Conservation (phyloP, 345 rosid genomes). For the Cardamine chenopodiifolia region DNA sequence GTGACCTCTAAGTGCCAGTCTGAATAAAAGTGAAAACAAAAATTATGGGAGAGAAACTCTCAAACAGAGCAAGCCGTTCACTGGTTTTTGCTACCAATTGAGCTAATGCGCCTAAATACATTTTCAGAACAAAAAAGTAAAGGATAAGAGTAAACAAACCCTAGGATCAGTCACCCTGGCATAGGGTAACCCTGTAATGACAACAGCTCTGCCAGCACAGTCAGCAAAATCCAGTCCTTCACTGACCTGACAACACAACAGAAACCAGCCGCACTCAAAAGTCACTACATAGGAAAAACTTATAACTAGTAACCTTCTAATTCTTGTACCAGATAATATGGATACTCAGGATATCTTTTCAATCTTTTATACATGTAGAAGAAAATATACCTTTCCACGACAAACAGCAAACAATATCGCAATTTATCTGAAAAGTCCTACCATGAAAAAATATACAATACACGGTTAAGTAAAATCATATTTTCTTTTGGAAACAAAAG, state of each 20-base stretch:
- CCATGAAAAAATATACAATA: conserved; percentile 22
- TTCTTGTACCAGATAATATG: conserved; percentile 5
- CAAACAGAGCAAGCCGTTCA: conserved; percentile 8
- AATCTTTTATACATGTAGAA: conserved; percentile 7
- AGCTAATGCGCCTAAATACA: conserved; percentile 20
- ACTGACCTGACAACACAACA: conserved; percentile 71
- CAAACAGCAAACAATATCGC: conserved; percentile 94
- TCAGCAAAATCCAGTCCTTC: conserved; percentile 99
- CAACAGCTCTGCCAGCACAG: conserved; percentile 95
- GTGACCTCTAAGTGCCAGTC: conserved; percentile 14
- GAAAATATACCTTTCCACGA: conserved; percentile 84
- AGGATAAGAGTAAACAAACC: conserved; percentile 54
- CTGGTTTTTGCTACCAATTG: conserved; percentile 10
- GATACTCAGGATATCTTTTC: background rate
- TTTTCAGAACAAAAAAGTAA: conserved; percentile 11
- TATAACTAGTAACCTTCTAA: conserved; percentile 4
- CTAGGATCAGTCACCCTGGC: conserved; percentile 78
- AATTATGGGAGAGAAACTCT: conserved; percentile 20
- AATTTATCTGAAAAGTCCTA: conserved; percentile 88
- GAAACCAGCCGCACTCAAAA: conserved; percentile 28
- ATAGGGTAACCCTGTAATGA: conserved; percentile 90
- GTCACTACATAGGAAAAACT: conserved; percentile 12
- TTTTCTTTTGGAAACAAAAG: conserved; percentile 16
- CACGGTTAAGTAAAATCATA: conserved; percentile 21
- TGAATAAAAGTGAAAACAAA: conserved; percentile 18